phyloP scores from a whole-genome alignment of 768 basidiomycete genomes.

The Leucogyrophana mollusca region DNA sequence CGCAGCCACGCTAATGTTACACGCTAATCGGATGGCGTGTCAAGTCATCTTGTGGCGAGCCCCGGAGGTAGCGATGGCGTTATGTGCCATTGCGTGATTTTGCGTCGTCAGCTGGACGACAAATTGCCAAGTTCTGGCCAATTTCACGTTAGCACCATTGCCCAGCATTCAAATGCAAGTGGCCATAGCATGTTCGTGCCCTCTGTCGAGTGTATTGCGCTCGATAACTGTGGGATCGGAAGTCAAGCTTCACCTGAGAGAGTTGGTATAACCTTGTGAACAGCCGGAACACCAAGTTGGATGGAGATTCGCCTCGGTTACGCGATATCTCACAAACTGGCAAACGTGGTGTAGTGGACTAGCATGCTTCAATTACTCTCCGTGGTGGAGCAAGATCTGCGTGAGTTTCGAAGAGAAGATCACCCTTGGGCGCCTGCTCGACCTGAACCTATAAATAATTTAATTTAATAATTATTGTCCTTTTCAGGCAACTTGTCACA shows the following conservation, averaged over 20 bases:
- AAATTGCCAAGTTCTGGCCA: slow-evolving; percentile 3
- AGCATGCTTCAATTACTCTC: too few relatives aligned
- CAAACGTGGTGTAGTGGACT: background rate
- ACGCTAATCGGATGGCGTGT: background rate
- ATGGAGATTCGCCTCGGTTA: too few relatives aligned
- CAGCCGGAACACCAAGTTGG: background rate
- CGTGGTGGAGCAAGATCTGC: too few relatives aligned
- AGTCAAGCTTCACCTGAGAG: background rate
- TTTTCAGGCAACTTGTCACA: slow-evolving; percentile 1
- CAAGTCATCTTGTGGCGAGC: background rate
- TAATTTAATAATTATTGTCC: slow-evolving; percentile 3
- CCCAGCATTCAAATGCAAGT: background rate
- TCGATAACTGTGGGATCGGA: background rate
- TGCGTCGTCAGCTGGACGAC: slow-evolving; percentile 15
- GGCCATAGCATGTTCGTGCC: slow-evolving; percentile 12
- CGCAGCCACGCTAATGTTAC: background rate
- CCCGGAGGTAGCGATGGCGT: slow-evolving; percentile 12
- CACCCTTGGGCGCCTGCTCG: too few relatives aligned
- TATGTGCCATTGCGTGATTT: slow-evolving; percentile 32
- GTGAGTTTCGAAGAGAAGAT: too few relatives aligned
- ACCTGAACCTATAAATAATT: too few relatives aligned
- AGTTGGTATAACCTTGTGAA: background rate
- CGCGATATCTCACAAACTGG: background rate
- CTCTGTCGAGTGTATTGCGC: slow-evolving; percentile 1
- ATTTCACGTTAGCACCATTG: slow-evolving; percentile 1